These are phyloP conservation scores for Tricholoma terreum DNA, from an alignment of 768 basidiomycete genomes.

Conservation along the genomic window DNA sequence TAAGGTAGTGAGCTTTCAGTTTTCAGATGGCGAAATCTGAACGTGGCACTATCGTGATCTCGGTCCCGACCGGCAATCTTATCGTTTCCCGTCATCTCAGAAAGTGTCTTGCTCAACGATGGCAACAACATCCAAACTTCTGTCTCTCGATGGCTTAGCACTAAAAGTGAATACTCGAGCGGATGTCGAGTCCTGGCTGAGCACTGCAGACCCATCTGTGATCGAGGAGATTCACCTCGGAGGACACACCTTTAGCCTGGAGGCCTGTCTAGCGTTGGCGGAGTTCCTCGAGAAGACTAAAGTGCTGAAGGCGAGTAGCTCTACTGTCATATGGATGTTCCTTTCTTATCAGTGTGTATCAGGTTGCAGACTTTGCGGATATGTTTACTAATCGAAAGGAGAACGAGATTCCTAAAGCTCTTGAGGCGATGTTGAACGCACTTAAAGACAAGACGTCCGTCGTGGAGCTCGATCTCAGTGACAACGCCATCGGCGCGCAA, in stretches of 20 bases:
- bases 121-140: constrained; percentile 30
- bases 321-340: neutral
- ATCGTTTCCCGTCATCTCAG: neutral
- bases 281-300: constrained; percentile 70
- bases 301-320: constrained; percentile 58
- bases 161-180: constrained; percentile 76
- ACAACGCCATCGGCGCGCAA: constrained; percentile 96
- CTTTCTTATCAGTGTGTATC: neutral
- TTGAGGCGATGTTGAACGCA: constrained; percentile 85
- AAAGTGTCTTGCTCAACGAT: constrained; percentile 9
- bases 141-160: constrained; percentile 56
- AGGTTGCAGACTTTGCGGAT: constrained; percentile 96
- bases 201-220: constrained; percentile 55
- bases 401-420: constrained; percentile 88
- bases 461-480: constrained; percentile 84
- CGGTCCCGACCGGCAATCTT: neutral
- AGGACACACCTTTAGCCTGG: constrained; percentile 92
- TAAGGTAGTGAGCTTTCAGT: no score
- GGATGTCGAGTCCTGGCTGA: constrained; percentile 74
- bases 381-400: constrained; percentile 98
- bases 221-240: constrained; percentile 91
- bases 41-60: no score
- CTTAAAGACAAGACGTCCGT: constrained; percentile 79
- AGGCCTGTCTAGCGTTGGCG: constrained; percentile 81
- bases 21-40: no score